Percentiles rank a stretch among this genome's conserved stretches.
These are phyloP conservation scores for Skeletonema costatum DNA, from an alignment of 108 stramenopile genomes.

Conservation along the genomic window DNA sequence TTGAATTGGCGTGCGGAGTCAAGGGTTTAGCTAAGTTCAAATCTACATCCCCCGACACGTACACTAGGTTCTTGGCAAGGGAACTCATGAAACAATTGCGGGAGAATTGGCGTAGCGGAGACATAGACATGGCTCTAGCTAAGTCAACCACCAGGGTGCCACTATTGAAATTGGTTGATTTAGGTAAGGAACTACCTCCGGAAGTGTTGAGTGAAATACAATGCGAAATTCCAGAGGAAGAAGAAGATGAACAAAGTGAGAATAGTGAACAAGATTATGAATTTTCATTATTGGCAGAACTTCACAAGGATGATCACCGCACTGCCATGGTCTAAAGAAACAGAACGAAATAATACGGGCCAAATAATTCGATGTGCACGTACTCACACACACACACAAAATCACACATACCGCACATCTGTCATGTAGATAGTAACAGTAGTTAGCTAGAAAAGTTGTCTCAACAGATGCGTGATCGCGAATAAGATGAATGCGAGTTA, in stretches of 20 bases:
- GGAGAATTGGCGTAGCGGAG: constrained; percentile 69
- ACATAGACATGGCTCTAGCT: constrained; percentile 80
- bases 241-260: constrained; percentile 31
- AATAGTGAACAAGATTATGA: constrained; percentile 41
- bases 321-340: constrained; percentile 41
- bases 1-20: constrained; percentile 57
- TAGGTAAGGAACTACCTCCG: constrained; percentile 49
- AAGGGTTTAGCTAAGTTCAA: constrained; percentile 63
- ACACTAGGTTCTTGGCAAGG: constrained; percentile 72
- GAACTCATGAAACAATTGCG: constrained; percentile 77
- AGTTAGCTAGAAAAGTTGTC: constrained; percentile 3
- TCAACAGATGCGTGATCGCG: background rate
- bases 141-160: constrained; percentile 68
- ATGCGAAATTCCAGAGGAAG: constrained; percentile 23
- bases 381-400: background rate
- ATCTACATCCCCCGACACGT: constrained; percentile 71
- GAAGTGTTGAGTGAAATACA: constrained; percentile 26
- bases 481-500: background rate
- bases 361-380: background rate
- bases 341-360: background rate
- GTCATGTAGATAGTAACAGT: constrained; percentile 5
- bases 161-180: constrained; percentile 77
- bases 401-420: constrained; percentile 1
- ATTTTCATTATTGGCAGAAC: constrained; percentile 38
- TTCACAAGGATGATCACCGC: constrained; percentile 52